Evolutionary conservation across 2,329 filamentous ascomycete genomes (phyloP).

Genomic region (Eutypella sp.): DNA sequence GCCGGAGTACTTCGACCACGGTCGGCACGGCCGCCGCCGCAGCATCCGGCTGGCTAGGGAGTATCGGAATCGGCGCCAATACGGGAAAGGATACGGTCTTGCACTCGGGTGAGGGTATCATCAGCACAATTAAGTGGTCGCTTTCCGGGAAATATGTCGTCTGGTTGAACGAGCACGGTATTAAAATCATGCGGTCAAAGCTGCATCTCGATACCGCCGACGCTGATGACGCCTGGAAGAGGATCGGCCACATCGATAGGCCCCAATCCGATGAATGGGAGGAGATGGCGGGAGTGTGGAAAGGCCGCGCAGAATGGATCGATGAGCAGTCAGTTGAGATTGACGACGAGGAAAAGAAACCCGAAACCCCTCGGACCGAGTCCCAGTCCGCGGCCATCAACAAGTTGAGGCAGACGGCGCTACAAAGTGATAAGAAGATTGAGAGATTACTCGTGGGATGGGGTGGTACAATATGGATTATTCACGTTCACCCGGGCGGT

Average conservation of each 20-base stretch:
- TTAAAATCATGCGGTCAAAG: slow-evolving; percentile 95
- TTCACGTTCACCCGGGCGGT: slow-evolving; percentile 80
- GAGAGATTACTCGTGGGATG: slow-evolving; percentile 90
- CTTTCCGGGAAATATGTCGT: slow-evolving; percentile 85
- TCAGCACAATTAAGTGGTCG: slow-evolving; percentile 93
- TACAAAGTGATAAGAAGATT: slow-evolving; percentile 42
- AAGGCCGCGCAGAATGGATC: slow-evolving; percentile 87
- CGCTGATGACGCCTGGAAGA: slow-evolving; percentile 83
- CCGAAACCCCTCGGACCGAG: slow-evolving; percentile 25
- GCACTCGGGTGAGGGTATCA: slow-evolving; percentile 87
- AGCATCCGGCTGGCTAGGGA: slow-evolving; percentile 86
- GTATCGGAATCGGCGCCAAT: slow-evolving; percentile 73
- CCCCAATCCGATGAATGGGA: slow-evolving; percentile 87
- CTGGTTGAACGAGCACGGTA: slow-evolving; percentile 95
- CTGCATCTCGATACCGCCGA: slow-evolving; percentile 72
- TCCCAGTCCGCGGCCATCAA: slow-evolving; percentile 40
- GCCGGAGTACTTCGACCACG: slow-evolving; percentile 82
- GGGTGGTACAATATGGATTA: slow-evolving; percentile 94
- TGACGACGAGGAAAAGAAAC: slow-evolving; percentile 52
- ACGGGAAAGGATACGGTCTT: slow-evolving; percentile 80
- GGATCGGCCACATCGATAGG: slow-evolving; percentile 85
- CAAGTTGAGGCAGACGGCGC: slow-evolving; percentile 44
- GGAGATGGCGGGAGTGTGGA: slow-evolving; percentile 95
- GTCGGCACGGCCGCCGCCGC: slow-evolving; percentile 76
- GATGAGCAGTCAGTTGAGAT: slow-evolving; percentile 75